A percentile compares a stretch with the other conserved stretches of the same genome.
Evolutionary conservation across 768 basidiomycete species (phyloP).

Genomic region (Boletus sp.): DNA sequence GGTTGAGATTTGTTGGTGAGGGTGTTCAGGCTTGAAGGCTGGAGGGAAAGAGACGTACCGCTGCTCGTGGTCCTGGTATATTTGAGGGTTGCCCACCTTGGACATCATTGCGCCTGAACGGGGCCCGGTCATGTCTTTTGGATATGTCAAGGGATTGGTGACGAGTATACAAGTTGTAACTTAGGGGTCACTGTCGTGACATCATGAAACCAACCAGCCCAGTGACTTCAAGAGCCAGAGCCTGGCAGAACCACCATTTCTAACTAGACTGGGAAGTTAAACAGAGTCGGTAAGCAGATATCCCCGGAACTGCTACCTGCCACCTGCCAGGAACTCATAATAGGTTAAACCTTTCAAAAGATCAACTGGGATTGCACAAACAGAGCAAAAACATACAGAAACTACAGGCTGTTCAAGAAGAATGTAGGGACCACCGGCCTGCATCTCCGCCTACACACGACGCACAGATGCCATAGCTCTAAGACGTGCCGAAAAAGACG

Average conservation of each 20-base stretch:
- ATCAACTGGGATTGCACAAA: not conserved
- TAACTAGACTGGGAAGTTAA: too few relatives aligned
- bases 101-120: slow-evolving; percentile 46
- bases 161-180: not conserved
- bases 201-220: too few relatives aligned
- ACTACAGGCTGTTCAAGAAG: not conserved
- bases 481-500: slow-evolving; percentile 25
- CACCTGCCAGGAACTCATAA: not conserved
- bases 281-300: too few relatives aligned
- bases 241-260: too few relatives aligned
- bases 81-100: slow-evolving; percentile 47
- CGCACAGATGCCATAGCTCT: slow-evolving; percentile 30
- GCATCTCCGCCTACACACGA: slow-evolving; percentile 19
- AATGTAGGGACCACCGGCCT: slow-evolving; percentile 34
- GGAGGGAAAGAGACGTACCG: slow-evolving; percentile 32
- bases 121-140: slow-evolving; percentile 17
- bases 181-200: slow-evolving; percentile 9
- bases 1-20: not conserved
- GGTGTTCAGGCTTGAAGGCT: not conserved
- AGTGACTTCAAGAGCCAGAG: too few relatives aligned
- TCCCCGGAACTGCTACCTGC: too few relatives aligned
- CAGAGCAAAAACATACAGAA: not conserved
- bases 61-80: slow-evolving; percentile 49
- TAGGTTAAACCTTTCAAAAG: not conserved
- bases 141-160: not conserved